Conservation (phyloP, 2,329 filamentous ascomycete genomes). For the Claviceps cyperi region DNA sequence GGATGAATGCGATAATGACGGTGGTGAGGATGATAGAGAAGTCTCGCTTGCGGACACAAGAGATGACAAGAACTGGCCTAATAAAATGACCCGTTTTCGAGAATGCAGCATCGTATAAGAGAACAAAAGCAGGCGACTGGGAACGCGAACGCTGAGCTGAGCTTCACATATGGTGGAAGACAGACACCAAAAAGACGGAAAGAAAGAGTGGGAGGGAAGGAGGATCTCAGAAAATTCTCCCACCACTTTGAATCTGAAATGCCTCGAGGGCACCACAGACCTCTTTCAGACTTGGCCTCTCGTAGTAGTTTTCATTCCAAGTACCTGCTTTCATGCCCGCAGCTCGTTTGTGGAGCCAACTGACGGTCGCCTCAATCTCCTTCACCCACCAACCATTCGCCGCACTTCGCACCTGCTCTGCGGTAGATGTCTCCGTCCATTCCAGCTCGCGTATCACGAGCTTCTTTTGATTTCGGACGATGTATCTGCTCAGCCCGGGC, state of each 20-base stretch:
- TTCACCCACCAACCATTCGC: conserved; percentile 33
- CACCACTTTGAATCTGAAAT: conserved; percentile 7
- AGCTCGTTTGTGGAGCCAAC: conserved; percentile 28
- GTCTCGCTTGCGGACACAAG: no score
- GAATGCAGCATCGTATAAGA: neutral
- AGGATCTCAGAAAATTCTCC: neutral
- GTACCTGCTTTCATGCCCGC: conserved; percentile 23
- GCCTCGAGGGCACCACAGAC: conserved; percentile 21
- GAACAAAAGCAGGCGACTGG: neutral
- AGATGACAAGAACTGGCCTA: no score
- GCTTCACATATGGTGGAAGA: neutral
- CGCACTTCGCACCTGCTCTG: conserved; percentile 21
- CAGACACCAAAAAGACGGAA: neutral
- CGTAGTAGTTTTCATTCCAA: conserved; percentile 37
- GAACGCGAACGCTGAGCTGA: no score
- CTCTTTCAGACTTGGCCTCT: conserved; percentile 31
- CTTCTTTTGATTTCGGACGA: conserved; percentile 30
- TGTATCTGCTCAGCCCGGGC: conserved; percentile 26
- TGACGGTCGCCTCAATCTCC: conserved; percentile 33
- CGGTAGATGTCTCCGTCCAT: conserved; percentile 18
- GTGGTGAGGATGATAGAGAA: no score
- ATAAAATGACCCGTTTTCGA: no score
- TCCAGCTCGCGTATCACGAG: conserved; percentile 27
- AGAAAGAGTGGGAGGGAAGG: neutral
- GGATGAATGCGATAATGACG: no score